Percentiles rank a stretch among this genome's conserved stretches.
These are phyloP conservation scores for Neofusicoccum cordaticola DNA, from an alignment of 2,329 filamentous ascomycete genomes.

Conservation along the genomic window DNA sequence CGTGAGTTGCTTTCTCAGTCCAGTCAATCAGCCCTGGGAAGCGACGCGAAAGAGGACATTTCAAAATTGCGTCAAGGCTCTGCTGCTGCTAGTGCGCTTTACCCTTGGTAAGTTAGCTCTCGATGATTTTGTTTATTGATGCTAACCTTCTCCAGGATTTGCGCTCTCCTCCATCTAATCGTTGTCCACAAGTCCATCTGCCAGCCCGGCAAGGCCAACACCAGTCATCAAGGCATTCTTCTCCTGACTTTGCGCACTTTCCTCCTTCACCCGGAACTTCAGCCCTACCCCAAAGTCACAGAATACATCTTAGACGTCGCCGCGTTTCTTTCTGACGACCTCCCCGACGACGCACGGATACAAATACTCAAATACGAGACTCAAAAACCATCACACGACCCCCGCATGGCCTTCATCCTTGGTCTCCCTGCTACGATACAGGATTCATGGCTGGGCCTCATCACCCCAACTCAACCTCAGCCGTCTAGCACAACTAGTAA, in stretches of 20 bases:
- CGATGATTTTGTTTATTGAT: no score
- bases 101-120: not conserved
- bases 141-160: slow-evolving; percentile 15
- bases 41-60: slow-evolving; percentile 3
- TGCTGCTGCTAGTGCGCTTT: not conserved
- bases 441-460: slow-evolving; percentile 44
- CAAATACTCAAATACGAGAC: slow-evolving; percentile 31
- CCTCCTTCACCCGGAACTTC: slow-evolving; percentile 38
- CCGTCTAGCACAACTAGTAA: slow-evolving; percentile 24
- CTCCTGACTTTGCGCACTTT: slow-evolving; percentile 37
- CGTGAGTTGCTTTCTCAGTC: slow-evolving; percentile 24
- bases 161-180: slow-evolving; percentile 40
- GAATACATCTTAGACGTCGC: slow-evolving; percentile 47
- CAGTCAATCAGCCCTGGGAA: not conserved
- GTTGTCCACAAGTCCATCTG: slow-evolving; percentile 33
- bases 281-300: slow-evolving; percentile 31
- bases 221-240: slow-evolving; percentile 30
- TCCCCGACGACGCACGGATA: slow-evolving; percentile 39
- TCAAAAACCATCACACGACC: slow-evolving; percentile 27
- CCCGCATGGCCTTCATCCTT: slow-evolving; percentile 41
- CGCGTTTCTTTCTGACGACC: slow-evolving; percentile 39
- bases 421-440: slow-evolving; percentile 25
- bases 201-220: slow-evolving; percentile 24
- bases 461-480: slow-evolving; percentile 24
- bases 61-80: not conserved